Evolutionary conservation across 2,329 filamentous ascomycete genomes (phyloP).

Genomic region (Xylariales sp.): DNA sequence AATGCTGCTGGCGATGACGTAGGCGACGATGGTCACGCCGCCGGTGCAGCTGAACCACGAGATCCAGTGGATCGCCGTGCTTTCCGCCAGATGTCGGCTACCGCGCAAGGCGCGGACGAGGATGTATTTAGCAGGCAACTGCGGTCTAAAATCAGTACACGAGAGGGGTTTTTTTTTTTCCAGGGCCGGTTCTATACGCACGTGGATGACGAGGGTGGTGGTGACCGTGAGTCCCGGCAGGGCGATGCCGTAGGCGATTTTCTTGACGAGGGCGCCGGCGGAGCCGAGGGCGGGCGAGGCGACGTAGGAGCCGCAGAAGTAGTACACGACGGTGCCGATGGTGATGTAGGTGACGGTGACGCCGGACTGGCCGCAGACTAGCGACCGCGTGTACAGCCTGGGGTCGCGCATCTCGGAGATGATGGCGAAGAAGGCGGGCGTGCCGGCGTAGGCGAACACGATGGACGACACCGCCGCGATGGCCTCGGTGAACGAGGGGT

Average conservation of each 20-base stretch:
- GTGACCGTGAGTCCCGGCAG: slow-evolving; percentile 29
- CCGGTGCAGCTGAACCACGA: slow-evolving; percentile 49
- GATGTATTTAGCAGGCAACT: slow-evolving; percentile 46
- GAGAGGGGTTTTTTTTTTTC: neutral
- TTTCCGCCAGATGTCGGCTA: slow-evolving; percentile 47
- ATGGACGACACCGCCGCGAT: slow-evolving; percentile 49
- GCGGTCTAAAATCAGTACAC: neutral
- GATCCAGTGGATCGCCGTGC: slow-evolving; percentile 46
- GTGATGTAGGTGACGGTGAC: slow-evolving; percentile 51
- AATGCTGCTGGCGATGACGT: slow-evolving; percentile 47
- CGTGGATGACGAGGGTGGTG: slow-evolving; percentile 20
- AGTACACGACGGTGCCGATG: slow-evolving; percentile 43
- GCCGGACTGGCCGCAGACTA: slow-evolving; percentile 45
- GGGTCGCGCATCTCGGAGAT: slow-evolving; percentile 52
- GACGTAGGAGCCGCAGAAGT: slow-evolving; percentile 28
- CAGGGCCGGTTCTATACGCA: neutral
- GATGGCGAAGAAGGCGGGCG: slow-evolving; percentile 51
- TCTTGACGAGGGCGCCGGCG: slow-evolving; percentile 33
- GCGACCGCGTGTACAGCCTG: slow-evolving; percentile 44
- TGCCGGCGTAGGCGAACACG: slow-evolving; percentile 54
- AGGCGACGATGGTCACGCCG: slow-evolving; percentile 43
- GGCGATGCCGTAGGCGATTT: slow-evolving; percentile 32
- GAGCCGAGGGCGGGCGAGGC: slow-evolving; percentile 33
- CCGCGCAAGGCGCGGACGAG: slow-evolving; percentile 49
- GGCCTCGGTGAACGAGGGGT: slow-evolving; percentile 48